phyloP scores from a whole-genome alignment of 2,329 filamentous ascomycete genomes.

The Xylariaceae sp. region DNA sequence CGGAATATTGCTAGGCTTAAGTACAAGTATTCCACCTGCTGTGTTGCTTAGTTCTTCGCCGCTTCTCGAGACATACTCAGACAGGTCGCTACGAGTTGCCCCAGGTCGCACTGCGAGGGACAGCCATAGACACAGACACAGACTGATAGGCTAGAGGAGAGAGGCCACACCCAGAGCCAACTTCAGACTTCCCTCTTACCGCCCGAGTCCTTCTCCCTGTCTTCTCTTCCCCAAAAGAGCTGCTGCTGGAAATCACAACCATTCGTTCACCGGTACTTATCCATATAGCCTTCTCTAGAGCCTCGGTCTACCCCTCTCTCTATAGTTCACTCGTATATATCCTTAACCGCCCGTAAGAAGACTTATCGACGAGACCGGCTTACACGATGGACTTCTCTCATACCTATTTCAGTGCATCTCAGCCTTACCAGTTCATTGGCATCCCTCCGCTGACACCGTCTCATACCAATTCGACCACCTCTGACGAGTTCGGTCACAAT shows the following conservation, averaged over 20 bases:
- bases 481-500: slow-evolving; percentile 55
- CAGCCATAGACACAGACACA: slow-evolving; percentile 6
- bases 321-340: slow-evolving; percentile 5
- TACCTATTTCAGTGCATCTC: slow-evolving; percentile 54
- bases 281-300: slow-evolving; percentile 12
- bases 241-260: background rate
- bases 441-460: slow-evolving; percentile 61
- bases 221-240: slow-evolving; percentile 5
- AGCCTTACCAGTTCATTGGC: slow-evolving; percentile 61
- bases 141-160: background rate
- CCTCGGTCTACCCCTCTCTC: too few species aligned
- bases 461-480: slow-evolving; percentile 59
- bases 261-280: slow-evolving; percentile 9
- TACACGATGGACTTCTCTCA: slow-evolving; percentile 60
- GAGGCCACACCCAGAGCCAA: too few species aligned
- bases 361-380: background rate
- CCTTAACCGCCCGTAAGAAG: background rate
- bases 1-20: background rate
- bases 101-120: slow-evolving; percentile 3
- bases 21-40: background rate
- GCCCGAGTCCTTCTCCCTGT: slow-evolving; percentile 1
- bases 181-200: too few species aligned
- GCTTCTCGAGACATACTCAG: background rate
- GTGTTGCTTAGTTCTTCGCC: background rate
- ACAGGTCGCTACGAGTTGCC: background rate